A percentile compares a stretch with the other conserved stretches of the same genome.
phyloP scores from a whole-genome alignment of 768 basidiomycete genomes.

The Hortiboletus campestris region DNA sequence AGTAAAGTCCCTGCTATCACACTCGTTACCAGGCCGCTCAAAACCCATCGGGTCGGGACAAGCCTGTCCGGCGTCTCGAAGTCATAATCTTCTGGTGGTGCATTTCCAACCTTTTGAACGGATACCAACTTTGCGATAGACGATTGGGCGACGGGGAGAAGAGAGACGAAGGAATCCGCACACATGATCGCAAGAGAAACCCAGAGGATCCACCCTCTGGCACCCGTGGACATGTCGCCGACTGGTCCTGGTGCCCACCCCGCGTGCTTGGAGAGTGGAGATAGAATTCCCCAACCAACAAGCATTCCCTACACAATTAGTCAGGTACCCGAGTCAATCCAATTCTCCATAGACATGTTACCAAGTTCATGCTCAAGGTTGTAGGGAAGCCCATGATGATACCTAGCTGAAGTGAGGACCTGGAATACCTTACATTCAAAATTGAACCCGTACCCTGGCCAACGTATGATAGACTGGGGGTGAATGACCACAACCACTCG shows the following conservation, averaged over 20 bases:
- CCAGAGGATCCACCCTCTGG: constrained; percentile 99
- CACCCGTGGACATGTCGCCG: constrained; percentile 79
- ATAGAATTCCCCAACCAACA: constrained; percentile 94
- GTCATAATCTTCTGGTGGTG: constrained; percentile 48
- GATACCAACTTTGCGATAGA: constrained; percentile 39
- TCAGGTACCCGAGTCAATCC: constrained; percentile 1
- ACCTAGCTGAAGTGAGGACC: constrained; percentile 41
- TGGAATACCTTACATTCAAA: background rate
- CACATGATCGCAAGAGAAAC: constrained; percentile 94
- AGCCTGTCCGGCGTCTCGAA: constrained; percentile 76
- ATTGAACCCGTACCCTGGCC: constrained; percentile 64
- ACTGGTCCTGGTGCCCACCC: constrained; percentile 97
- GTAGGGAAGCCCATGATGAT: constrained; percentile 99
- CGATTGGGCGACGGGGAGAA: constrained; percentile 70
- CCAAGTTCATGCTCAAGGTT: constrained; percentile 89
- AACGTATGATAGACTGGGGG: constrained; percentile 87
- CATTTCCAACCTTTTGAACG: constrained; percentile 26
- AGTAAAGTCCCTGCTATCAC: constrained; percentile 68
- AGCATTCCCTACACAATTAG: constrained; percentile 72
- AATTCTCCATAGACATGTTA: constrained; percentile 32
- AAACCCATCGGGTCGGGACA: constrained; percentile 79
- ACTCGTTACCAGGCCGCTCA: constrained; percentile 60
- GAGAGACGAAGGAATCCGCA: constrained; percentile 83
- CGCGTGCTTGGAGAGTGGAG: constrained; percentile 73
- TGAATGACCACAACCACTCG: constrained; percentile 92